Base-by-base conservation (phyloP, 139 green algal species). In the Micractinium sp. region DNA sequence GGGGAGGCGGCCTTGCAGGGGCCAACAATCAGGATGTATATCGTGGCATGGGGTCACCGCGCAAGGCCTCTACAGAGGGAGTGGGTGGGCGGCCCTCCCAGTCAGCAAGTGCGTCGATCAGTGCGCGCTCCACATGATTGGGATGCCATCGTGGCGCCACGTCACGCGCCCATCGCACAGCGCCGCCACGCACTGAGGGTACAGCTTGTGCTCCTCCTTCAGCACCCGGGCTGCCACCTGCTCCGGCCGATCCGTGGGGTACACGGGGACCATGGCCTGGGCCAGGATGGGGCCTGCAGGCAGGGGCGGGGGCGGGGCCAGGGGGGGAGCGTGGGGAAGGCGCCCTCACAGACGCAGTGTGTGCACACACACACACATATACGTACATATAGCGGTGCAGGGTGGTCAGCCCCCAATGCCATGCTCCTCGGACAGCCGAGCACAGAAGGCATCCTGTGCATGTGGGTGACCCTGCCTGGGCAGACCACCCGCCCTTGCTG, bases 61-160 rank as follows among this genome's bases (percentile, higher is more conserved):
- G 67, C 67, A 35, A 7, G 67, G 47, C 47, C 47, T 56, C 7
- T 9, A 56, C 47, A 56, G 47, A 9, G 9, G 9, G 47, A 9
- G 47, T 9, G 35, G n/a, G 19, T 5, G 22, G 36, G 3, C 77
- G 0, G 18, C 12, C 12, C 77, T 31, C 77, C 9, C 25, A n/a
- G n/a, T n/a, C n/a, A n/a, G n/a, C n/a, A n/a, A n/a, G n/a, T 76
- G 71, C 31, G 29, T 23, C 12, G 35, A 31, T 89, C 71, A 90
- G 38, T 90, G 80, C 25, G 90, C 90, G 4, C 36, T 79, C 86
- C 87, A 93, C 67, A 98, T 89, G 47, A 97, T 95, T 38, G 96
- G 96, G 0, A 98, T 86, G 22, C 96, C 96, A 92, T 99, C 97
- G 25, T 98, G 94, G 53, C 97, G 92, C 95, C 96, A 99, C 13